Base-by-base conservation (phyloP, 2,329 filamentous ascomycete genomes). In the Colletotrichum sp. region DNA sequence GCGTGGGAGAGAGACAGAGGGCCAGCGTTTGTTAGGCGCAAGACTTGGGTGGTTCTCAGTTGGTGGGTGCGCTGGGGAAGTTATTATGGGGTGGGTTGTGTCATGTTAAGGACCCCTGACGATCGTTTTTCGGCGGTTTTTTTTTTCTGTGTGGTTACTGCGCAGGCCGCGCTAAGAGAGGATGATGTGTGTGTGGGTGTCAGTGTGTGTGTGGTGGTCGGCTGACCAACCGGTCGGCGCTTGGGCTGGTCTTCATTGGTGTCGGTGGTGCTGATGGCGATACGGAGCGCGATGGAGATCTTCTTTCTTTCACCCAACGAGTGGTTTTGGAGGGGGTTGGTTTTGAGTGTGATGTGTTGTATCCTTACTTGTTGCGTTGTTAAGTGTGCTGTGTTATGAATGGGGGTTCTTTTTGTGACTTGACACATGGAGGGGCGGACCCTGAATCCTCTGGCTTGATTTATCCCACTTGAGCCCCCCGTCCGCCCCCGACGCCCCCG, bases 91-190 rank as follows among this genome's bases (percentile, higher is more conserved):
- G 57, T 18, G 6, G 54, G 34, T 24, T 29, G 71, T 73, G 67
- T 73, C 71, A 70, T 66, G 67, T 73, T 61, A 18, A 73, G 64
- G 61, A 51, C 71, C 71, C 71, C 67, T 73, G 71, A 73, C 38
- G 67, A 73, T 73, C 71, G 55, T 33, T 70, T 36, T 15, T 64
- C 51, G 59, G 59, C 51, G n/a, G 13, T 31, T 47, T 38, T 29
- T 18, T 29, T 13, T 18, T 15, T 2, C 18, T 59, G 16, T 33
- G 13, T 43, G 29, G 16, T 31, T 43, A 6, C 24, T 67, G 11
- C 31, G 11, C 29, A n/a, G 15, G 18, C 36, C 58, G 24, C 33
- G 36, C 27, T 66, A 51, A 51, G 43, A 51, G 43, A n/a, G 43
- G 5, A 43, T 18, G 31, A n/a, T 34, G n/a, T 57, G 15, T 51